Evolutionary conservation across 371 early-diverging fungal species (phyloP), one percentile per base, ranked within the genome.

Genomic region (Haplosporangium sp.): DNA sequence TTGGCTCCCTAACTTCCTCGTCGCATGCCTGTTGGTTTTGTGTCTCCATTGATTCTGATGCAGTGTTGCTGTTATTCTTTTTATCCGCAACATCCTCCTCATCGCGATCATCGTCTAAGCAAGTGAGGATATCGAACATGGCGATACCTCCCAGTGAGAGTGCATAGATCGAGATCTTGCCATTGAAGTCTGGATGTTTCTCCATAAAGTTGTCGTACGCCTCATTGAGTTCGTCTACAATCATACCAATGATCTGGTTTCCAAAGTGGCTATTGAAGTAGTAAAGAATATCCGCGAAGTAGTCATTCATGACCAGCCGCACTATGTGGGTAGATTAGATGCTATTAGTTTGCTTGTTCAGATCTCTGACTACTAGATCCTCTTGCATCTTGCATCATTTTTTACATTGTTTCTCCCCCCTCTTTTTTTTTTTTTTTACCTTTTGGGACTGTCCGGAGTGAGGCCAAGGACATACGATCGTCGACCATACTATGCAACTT

Each of bases 131-230:
- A 64, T 91, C 91, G 62, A 86, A 92, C 58, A 83, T 81, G 67
- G 90, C 87, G 18, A 91, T 82, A 9, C 91, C 91, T 41, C 93
- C 93, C 9, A 91, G 83, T 0, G 90, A 90, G 40, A 87, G 86
- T 1, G 86, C 89, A 52, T 90, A 80, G 37, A 92, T 66, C 11
- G 85, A 82, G 38, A 92, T 84, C 29, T 86, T 81, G 42, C 91
- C 90, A 14, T 81, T 74, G 66, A 90, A 91, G 21, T 84, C 82
- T 0, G 90, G 91, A 59, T 86, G 62, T 40, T 83, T 80, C 16
- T 63, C 59, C 58, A 83, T 51, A 68, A 87, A 87, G 6, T 73
- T 66, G 5, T 67, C 68, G 60, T 91, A 87, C 1, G 83, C 82
- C 18, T 81, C 70, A 65, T 90, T 91, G 55, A 89, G 74, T 56